A percentile compares a stretch with the other conserved stretches of the same genome.
Evolutionary conservation across 1,284 basidiomycete species (phyloP).

Genomic region (Singerocomus rubriflavus): DNA sequence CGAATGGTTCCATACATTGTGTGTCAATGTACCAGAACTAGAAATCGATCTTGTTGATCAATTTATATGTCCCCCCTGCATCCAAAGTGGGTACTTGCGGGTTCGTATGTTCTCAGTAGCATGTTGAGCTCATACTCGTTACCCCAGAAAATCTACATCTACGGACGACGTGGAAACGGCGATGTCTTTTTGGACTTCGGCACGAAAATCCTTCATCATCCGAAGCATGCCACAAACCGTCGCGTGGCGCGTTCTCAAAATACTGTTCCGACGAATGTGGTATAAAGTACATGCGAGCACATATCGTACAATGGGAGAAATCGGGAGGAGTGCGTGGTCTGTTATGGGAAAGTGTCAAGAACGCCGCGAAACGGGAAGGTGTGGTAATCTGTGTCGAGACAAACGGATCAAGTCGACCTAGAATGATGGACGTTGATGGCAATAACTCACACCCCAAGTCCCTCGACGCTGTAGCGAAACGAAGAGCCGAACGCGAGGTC

Average conservation of each 20-base stretch:
- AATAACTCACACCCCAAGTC: slow-evolving; percentile 2
- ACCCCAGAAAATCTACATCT: slow-evolving; percentile 57
- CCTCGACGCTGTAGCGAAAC: slow-evolving; percentile 25
- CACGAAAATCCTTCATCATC: slow-evolving; percentile 58
- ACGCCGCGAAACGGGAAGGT: slow-evolving; percentile 64
- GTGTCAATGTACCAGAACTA: slow-evolving; percentile 72
- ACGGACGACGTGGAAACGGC: slow-evolving; percentile 74
- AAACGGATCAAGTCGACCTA: slow-evolving; percentile 8
- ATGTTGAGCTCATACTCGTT: neutral
- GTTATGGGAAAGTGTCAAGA: slow-evolving; percentile 70
- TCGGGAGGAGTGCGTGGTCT: slow-evolving; percentile 57
- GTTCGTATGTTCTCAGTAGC: slow-evolving; percentile 5
- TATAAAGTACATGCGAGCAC: slow-evolving; percentile 60
- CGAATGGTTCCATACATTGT: slow-evolving; percentile 86
- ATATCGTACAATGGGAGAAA: slow-evolving; percentile 56
- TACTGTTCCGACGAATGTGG: slow-evolving; percentile 83
- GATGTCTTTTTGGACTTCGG: slow-evolving; percentile 64
- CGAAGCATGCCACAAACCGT: slow-evolving; percentile 72
- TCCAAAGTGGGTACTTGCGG: slow-evolving; percentile 53
- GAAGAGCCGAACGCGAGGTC: slow-evolving; percentile 51
- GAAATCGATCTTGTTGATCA: slow-evolving; percentile 82
- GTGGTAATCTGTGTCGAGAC: slow-evolving; percentile 47
- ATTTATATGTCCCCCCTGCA: slow-evolving; percentile 78
- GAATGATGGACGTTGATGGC: slow-evolving; percentile 25
- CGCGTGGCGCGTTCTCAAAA: slow-evolving; percentile 76